Base-by-base conservation (phyloP, 257 asterid species). In the Agastache rugosa region DNA sequence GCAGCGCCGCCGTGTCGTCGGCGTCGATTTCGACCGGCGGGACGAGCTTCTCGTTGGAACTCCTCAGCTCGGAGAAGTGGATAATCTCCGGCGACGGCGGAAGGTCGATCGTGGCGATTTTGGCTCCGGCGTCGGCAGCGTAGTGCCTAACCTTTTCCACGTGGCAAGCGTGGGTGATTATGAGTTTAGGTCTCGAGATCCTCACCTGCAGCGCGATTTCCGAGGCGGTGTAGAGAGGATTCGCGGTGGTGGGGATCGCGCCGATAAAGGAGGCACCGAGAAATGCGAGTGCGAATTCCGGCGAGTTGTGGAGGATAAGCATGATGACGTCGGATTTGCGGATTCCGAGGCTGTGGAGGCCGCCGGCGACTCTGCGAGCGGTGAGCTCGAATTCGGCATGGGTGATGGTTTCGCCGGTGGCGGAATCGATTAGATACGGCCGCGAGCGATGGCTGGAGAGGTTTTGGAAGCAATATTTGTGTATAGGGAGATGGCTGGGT, bases 221-320 rank as follows among this genome's bases (percentile, higher is more conserved):
- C 0, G 75, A 77, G 44, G 82, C 72, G 23, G 85, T 79, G 79
- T 75, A 84, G 19, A 67, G 76, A 0, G 89, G 93, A 62, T 88
- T 88, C 7, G 83, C 89, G 17, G 88, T 79, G 53, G 93, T 84
- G 79, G 75, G 31, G 41, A 75, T 41, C 8, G 88, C 93, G 48
- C 91, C 93, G 50, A 59, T 6, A 69, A 72, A 71, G 25, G 87
- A 83, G 56, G 85, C 63, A 63, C 81, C 91, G 63, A 88, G 83
- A 73, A 88, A 86, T 0, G 86, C 23, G 61, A 84, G 44, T 3
- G 71, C 86, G 76, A 88, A 86, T 25, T 88, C 88, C 3, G 87
- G 90, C 3, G 89, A 84, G 74, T 88, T 88, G 76, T 83, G 88
- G 70, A 88, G 90, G 45, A 86, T 72, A 41, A 86, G 71, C 93